These are phyloP conservation scores for Solanum bukasovii DNA, from an alignment of 257 asterid genomes.

Conservation along the genomic window DNA sequence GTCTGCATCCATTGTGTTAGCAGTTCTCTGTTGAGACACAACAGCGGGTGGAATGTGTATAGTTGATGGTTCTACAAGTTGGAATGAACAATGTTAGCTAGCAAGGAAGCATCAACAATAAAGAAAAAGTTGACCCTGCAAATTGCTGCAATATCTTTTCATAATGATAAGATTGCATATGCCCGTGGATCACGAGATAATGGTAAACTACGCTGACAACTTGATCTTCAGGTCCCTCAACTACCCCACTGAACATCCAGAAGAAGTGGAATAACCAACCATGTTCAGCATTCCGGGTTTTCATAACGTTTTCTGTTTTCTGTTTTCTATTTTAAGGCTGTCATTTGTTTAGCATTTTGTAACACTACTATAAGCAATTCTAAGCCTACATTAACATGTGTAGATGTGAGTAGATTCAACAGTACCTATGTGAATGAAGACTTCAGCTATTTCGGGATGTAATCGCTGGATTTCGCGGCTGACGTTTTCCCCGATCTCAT, in stretches of 20 bases:
- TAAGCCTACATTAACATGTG: neutral
- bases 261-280: neutral
- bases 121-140: neutral
- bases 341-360: neutral
- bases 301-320: neutral
- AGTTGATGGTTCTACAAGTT: slow-evolving; percentile 54
- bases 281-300: neutral
- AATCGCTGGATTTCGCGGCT: slow-evolving; percentile 54
- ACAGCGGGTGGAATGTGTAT: slow-evolving; percentile 19
- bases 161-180: neutral
- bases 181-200: neutral
- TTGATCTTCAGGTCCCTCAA: neutral
- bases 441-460: slow-evolving; percentile 88
- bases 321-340: neutral
- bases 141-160: neutral
- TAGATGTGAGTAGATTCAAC: neutral
- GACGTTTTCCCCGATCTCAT: slow-evolving; percentile 78
- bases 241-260: neutral
- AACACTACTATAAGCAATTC: neutral
- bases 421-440: slow-evolving; percentile 81
- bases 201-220: neutral
- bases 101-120: neutral
- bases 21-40: slow-evolving; percentile 11
- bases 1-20: slow-evolving; percentile 18
- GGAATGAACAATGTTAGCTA: neutral